Conservation (phyloP, 805 yeast species). For the Ascoidea tarda region DNA sequence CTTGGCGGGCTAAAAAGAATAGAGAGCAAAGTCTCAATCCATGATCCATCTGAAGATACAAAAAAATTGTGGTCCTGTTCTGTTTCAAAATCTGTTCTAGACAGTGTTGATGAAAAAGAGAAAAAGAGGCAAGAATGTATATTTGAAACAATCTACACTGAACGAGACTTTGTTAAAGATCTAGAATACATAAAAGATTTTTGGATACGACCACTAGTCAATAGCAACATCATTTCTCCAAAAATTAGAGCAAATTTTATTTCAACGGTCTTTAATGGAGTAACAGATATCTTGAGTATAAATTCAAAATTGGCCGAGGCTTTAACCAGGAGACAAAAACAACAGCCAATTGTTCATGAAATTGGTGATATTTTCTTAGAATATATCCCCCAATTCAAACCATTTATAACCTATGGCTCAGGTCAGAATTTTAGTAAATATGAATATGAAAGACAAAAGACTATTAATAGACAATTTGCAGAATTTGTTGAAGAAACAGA, state of each 20-base stretch:
- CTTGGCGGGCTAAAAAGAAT: constrained; percentile 75
- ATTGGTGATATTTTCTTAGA: constrained; percentile 83
- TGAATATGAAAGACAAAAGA: constrained; percentile 87
- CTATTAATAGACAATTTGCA: constrained; percentile 83
- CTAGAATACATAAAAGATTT: constrained; percentile 86
- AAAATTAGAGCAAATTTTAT: constrained; percentile 83
- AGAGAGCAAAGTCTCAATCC: constrained; percentile 51
- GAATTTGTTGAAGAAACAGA: constrained; percentile 86
- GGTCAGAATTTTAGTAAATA: constrained; percentile 91
- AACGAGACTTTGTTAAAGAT: constrained; percentile 90
- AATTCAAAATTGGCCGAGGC: constrained; percentile 83
- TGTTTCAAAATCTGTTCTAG: constrained; percentile 69
- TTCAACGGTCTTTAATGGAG: constrained; percentile 82
- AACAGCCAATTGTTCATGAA: constrained; percentile 68
- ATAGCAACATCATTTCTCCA: constrained; percentile 77
- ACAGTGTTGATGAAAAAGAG: constrained; percentile 67
- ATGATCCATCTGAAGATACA: constrained; percentile 56
- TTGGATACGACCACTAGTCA: constrained; percentile 84
- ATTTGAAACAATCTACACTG: constrained; percentile 86
- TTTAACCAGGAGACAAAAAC: constrained; percentile 73
- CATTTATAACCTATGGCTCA: constrained; percentile 87
- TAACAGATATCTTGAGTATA: constrained; percentile 72
- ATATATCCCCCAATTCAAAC: constrained; percentile 76
- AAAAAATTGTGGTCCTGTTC: constrained; percentile 90
- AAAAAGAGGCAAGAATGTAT: constrained; percentile 91